A percentile compares a stretch with the other conserved stretches of the same genome.
These are phyloP conservation scores for Apiotrichum sp. DNA, from an alignment of 1,284 basidiomycete species.

Conservation along the genomic window DNA sequence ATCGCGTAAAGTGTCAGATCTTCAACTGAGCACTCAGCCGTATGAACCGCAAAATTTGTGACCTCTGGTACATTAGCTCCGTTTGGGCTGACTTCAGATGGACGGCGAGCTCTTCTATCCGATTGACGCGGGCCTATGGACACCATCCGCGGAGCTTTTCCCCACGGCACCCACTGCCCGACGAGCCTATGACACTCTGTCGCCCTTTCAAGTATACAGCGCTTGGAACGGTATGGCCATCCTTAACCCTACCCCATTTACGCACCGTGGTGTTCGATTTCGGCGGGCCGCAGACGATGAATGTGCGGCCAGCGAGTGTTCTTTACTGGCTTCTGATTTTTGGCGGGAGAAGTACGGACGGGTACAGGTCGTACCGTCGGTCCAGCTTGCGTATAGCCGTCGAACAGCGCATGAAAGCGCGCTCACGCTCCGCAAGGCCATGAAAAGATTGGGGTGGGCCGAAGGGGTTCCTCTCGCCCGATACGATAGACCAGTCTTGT, in stretches of 20 bases:
- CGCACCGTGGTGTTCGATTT: constrained; percentile 34
- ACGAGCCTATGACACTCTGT: constrained; percentile 22
- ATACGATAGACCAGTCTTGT: constrained; percentile 20
- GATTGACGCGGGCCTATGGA: constrained; percentile 39
- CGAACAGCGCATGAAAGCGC: constrained; percentile 32
- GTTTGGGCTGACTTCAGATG: constrained; percentile 20
- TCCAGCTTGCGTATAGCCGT: constrained; percentile 44
- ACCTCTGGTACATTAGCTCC: too few species aligned
- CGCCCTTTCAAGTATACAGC: constrained; percentile 45
- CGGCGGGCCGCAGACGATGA: constrained; percentile 32
- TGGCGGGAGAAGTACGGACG: constrained; percentile 40
- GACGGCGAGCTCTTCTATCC: constrained; percentile 48
- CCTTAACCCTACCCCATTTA: constrained; percentile 34
- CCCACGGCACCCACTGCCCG: constrained; percentile 26
- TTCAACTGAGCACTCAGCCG: too few species aligned
- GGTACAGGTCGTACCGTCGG: constrained; percentile 44
- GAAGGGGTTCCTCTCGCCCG: constrained; percentile 34
- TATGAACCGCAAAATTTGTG: too few species aligned
- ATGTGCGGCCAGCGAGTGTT: constrained; percentile 45
- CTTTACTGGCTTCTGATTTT: constrained; percentile 40
- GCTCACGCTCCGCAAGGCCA: constrained; percentile 21
- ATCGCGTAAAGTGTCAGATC: too few species aligned
- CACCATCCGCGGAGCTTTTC: constrained; percentile 40
- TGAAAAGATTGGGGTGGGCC: constrained; percentile 30
- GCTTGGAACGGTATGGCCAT: constrained; percentile 46